These are phyloP conservation scores for Arthrobotrys sphaeroides DNA, from an alignment of 2,329 filamentous ascomycete genomes.

Conservation along the genomic window DNA sequence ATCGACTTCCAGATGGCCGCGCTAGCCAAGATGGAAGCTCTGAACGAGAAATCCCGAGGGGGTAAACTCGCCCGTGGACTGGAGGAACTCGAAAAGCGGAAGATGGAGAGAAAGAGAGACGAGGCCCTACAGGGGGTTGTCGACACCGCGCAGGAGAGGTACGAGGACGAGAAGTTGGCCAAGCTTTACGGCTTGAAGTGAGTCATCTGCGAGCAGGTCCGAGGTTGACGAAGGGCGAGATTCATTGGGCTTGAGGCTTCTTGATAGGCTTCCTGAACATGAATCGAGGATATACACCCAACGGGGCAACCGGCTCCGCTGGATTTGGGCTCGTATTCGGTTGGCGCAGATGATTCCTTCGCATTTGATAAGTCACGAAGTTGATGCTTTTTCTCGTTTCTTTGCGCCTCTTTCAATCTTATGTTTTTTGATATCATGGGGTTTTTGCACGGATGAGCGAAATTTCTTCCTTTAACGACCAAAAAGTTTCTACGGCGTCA, in stretches of 20 bases:
- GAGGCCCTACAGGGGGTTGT: constrained; percentile 49
- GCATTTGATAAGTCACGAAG: constrained; percentile 31
- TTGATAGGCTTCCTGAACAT: constrained; percentile 44
- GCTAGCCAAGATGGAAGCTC: constrained; percentile 34
- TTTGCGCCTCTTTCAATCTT: constrained; percentile 30
- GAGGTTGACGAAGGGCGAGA: constrained; percentile 48
- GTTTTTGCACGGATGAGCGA: constrained; percentile 28
- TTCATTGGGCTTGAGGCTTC: constrained; percentile 45
- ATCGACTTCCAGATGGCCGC: constrained; percentile 51
- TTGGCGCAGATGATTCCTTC: constrained; percentile 53
- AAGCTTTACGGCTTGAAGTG: constrained; percentile 52
- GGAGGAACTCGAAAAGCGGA: constrained; percentile 47
- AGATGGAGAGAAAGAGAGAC: constrained; percentile 48
- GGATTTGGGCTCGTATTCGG: constrained; percentile 44
- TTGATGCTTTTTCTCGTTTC: constrained; percentile 44
- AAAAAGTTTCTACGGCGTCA: constrained; percentile 39
- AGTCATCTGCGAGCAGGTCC: constrained; percentile 41
- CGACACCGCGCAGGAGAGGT: constrained; percentile 50
- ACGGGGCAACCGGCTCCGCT: background rate
- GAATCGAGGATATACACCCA: constrained; percentile 30
- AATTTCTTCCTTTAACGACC: constrained; percentile 18
- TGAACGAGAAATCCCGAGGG: constrained; percentile 28
- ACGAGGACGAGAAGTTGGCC: constrained; percentile 52
- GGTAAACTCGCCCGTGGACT: constrained; percentile 47
- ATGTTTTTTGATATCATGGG: constrained; percentile 29